Percentiles rank a stretch among this genome's conserved stretches.
Evolutionary conservation across 768 basidiomycete genomes (phyloP).

Genomic region (Hirschioporus abietinus): DNA sequence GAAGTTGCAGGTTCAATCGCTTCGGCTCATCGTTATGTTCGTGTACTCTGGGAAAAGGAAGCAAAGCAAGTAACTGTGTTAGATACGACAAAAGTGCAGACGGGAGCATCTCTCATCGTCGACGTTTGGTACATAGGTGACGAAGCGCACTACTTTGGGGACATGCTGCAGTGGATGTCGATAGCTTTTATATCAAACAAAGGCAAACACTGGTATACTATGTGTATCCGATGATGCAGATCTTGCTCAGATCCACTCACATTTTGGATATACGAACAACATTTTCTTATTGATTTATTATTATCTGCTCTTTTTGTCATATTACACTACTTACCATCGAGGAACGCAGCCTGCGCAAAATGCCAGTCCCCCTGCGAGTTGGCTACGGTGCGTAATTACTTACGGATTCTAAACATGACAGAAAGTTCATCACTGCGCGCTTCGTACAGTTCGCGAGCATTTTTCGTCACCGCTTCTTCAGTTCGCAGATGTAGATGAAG

Average conservation of each 20-base stretch:
- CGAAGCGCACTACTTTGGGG: too few relatives aligned
- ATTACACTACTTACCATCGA: background rate
- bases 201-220: background rate
- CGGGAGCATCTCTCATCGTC: background rate
- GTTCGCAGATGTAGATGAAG: slow-evolving; percentile 63
- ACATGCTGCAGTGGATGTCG: background rate
- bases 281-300: background rate
- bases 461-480: slow-evolving; percentile 92
- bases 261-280: too few relatives aligned
- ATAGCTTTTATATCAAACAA: background rate
- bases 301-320: background rate
- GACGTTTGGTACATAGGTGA: background rate
- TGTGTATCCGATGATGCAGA: background rate
- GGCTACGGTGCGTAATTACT: slow-evolving; percentile 37
- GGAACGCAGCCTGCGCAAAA: background rate
- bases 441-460: slow-evolving; percentile 68
- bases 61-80: background rate
- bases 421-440: background rate
- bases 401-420: background rate
- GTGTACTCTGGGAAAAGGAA: background rate
- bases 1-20: background rate
- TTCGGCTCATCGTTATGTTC: background rate
- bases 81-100: background rate
- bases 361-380: slow-evolving; percentile 35
- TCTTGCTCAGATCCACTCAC: background rate